Evolutionary conservation across 768 basidiomycete species (phyloP), one percentile per base, ranked within the genome.

Genomic region (Suillus variegatus): DNA sequence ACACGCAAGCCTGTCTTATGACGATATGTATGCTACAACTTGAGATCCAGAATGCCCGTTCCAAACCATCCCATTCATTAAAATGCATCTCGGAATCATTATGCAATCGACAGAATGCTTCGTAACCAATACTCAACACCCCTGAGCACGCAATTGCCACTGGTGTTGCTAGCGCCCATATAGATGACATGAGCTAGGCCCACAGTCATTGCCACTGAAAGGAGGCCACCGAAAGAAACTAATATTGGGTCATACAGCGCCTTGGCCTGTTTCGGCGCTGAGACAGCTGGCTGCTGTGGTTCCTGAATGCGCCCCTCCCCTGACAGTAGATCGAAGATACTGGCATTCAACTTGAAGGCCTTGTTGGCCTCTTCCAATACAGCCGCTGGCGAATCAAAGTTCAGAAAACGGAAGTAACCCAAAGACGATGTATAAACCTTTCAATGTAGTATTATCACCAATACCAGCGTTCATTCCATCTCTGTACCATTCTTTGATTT

Each of bases 401-500:
- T 55, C 7, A 46, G 67, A 40, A 67, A 18, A 22, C 4, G 6
- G 0, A 8, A 43, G 40, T 16, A 36, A 38, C 22, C 4, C 6
- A 38, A 41, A 44, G 18, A 40, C 4, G n/a, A 36, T 36, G 4
- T n/a, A 16, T 28, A 20, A 52, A 76, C 76, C 73, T 72, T 80
- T 80, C 51, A 75, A 61, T 12, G 68, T 69, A 28, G 64, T 63
- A 60, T 77, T 70, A 40, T 78, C 76, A 10, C 75, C 76, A 22
- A 78, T 76, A 20, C 77, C 77, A 6, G 69, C 66, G 65, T 82
- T 74, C 77, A 82, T 78, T n/a, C 79, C 78, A 20, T 74, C 73
- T 62, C 43, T 64, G 10, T 64, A 64, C 88, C 88, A 91, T 28
- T 88, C 84, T 78, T 92, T 92, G 74, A 92, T 88, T 68, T 85